These are phyloP conservation scores for Aspergillus ibericus DNA, from an alignment of 2,329 filamentous ascomycete species.

Conservation along the genomic window DNA sequence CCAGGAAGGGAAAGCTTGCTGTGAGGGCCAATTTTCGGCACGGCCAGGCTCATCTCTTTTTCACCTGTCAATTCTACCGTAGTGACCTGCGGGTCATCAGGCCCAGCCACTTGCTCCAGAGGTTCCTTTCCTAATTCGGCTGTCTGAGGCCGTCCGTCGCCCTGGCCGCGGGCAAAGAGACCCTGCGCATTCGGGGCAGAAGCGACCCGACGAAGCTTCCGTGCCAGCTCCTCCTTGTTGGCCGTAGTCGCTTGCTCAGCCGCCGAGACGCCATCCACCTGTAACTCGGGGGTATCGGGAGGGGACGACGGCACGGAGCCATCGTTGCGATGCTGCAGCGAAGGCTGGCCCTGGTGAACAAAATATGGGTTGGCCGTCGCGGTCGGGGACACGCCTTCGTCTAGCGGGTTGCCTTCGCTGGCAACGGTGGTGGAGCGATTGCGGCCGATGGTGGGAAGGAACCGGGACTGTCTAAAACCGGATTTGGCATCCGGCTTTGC, in stretches of 20 bases:
- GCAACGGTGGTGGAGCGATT: constrained; percentile 87
- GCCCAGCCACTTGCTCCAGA: constrained; percentile 58
- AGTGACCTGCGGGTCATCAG: constrained; percentile 52
- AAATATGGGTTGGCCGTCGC: constrained; percentile 97
- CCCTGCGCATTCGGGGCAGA: constrained; percentile 97
- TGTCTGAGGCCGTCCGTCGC: constrained; percentile 72
- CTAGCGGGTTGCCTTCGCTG: constrained; percentile 87
- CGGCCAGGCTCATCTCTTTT: constrained; percentile 29
- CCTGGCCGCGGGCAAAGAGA: constrained; percentile 67
- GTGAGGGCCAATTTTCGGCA: constrained; percentile 48
- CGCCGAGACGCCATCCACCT: constrained; percentile 67
- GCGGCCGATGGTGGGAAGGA: constrained; percentile 82
- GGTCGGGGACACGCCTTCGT: constrained; percentile 86
- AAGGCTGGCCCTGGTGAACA: constrained; percentile 89
- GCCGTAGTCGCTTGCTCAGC: constrained; percentile 68
- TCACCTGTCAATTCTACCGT: constrained; percentile 50
- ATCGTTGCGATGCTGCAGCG: constrained; percentile 90
- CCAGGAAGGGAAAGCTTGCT: constrained; percentile 67
- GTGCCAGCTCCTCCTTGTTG: constrained; percentile 89
- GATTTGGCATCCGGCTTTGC: constrained; percentile 64
- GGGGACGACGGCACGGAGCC: constrained; percentile 90
- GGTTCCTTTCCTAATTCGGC: constrained; percentile 85
- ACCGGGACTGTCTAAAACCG: constrained; percentile 78
- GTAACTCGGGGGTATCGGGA: constrained; percentile 80
- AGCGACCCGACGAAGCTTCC: constrained; percentile 89